Evolutionary conservation across 495 filamentous ascomycete species (phyloP).

Genomic region (Endocarpon pusillum): DNA sequence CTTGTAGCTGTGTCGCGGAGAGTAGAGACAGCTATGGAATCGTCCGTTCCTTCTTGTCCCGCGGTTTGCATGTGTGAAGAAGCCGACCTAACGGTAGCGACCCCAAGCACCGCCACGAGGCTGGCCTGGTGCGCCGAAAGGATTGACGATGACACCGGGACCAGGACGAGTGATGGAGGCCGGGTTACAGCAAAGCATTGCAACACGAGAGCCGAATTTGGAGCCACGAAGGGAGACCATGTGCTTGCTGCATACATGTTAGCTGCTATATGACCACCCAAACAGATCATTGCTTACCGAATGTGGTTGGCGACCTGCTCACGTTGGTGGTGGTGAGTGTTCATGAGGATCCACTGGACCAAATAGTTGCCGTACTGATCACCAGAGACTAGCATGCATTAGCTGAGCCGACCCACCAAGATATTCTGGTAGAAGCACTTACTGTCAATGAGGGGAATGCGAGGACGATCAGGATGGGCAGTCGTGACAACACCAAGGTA

Average conservation of each 20-base stretch:
- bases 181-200: constrained; percentile 96
- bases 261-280: constrained; percentile 4
- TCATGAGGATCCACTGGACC: constrained; percentile 87
- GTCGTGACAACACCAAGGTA: constrained; percentile 92
- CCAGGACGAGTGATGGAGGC: constrained; percentile 70
- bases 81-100: constrained; percentile 1
- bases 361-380: constrained; percentile 99
- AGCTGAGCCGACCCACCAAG: constrained; percentile 6
- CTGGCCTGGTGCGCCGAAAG: constrained; percentile 15
- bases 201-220: constrained; percentile 94
- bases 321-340: constrained; percentile 70
- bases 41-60: too few species aligned
- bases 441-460: constrained; percentile 95
- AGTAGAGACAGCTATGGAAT: too few species aligned
- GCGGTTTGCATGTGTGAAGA: too few species aligned
- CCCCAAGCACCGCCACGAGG: constrained; percentile 13
- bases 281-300: constrained; percentile 28
- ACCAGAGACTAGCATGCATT: constrained; percentile 50
- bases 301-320: constrained; percentile 88
- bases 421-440: constrained; percentile 15
- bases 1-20: too few species aligned
- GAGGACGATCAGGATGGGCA: constrained; percentile 73
- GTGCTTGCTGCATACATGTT: constrained; percentile 47
- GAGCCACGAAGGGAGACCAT: constrained; percentile 98
- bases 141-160: constrained; percentile 49